Base-by-base conservation (phyloP, 2,329 filamentous ascomycete genomes). In the Fusarium tuaranense region DNA sequence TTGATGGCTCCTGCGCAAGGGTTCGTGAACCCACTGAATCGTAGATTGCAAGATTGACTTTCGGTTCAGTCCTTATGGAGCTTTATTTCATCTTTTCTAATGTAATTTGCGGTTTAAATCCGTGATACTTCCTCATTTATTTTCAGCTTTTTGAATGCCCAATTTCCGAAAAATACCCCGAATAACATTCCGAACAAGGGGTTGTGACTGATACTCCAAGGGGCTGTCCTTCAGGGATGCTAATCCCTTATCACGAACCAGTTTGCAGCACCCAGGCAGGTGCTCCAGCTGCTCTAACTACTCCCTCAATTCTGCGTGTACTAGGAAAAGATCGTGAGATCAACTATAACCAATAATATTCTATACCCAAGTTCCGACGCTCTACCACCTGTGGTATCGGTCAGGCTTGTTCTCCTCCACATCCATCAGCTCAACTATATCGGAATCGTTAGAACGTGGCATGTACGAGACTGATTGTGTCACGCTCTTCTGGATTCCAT, bases 381-480 rank as follows among this genome's bases (percentile, higher is more conserved):
- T 14, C 36, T 27, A 65, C 51, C 48, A 46, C n/a, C 59, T 41
- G 14, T 62, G 38, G 13, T 62, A 62, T 34, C 59, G 38, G 16
- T 34, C 59, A 7, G 27, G 27, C 27, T 62, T 62, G 41, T 46
- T 46, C 59, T 48, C 59, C 59, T 62, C 59, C 27, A 62, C 41
- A 20, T 62, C 59, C 38, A 62, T 62, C 27, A 62, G 12, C 59
- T 62, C 59, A 6, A 62, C 39, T 27, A 62, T 41, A 22, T 62
- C 59, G 2, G 59, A 62, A 20, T 62, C 59, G 41, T 39, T 41
- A 13, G 59, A 62, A 12, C 59, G 27, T 16, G 59, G 59, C 59
- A 62, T 62, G 30, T 62, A 48, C 7, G 59, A 62, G 3, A 62
- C 39, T 12, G 59, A 62, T 8, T 62, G 59, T 8, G 59, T 62